Evolutionary conservation across 441 rosid genomes (phyloP).

Genomic region (Brassica hybrid): DNA sequence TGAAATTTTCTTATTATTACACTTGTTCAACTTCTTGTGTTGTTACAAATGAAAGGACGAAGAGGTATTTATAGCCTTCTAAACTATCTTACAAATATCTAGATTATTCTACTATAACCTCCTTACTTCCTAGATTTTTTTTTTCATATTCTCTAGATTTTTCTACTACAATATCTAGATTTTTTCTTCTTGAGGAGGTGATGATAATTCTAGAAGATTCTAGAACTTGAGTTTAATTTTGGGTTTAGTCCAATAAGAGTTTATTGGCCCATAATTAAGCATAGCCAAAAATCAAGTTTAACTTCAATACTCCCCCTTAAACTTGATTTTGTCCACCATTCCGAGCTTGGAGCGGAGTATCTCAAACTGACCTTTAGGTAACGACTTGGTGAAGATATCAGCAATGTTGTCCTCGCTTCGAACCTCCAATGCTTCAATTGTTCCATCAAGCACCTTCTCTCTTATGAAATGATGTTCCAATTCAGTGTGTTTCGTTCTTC

Average conservation of each 20-base stretch:
- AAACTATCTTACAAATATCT: too few species aligned
- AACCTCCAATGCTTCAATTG: neutral
- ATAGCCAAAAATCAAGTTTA: too few species aligned
- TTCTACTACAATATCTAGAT: too few species aligned
- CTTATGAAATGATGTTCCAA: neutral
- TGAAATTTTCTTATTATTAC: neutral
- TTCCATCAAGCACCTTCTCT: neutral
- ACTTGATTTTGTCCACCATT: neutral
- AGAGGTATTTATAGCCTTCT: neutral
- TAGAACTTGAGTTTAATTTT: too few species aligned
- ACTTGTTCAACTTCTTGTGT: neutral
- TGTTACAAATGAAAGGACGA: neutral
- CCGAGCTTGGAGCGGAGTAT: neutral
- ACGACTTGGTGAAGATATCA: neutral
- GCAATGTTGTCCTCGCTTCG: neutral
- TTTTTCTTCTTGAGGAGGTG: too few species aligned
- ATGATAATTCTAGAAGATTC: too few species aligned
- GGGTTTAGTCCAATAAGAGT: too few species aligned
- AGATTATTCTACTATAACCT: too few species aligned
- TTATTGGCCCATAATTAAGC: too few species aligned
- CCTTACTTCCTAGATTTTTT: too few species aligned
- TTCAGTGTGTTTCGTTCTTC: neutral
- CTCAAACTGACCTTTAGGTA: neutral
- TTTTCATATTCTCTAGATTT: too few species aligned
- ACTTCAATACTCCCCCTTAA: neutral